Evolutionary conservation across 306 rosid species (phyloP), one percentile per base, ranked within the genome.

Genomic region (Astragalus membranaceus): DNA sequence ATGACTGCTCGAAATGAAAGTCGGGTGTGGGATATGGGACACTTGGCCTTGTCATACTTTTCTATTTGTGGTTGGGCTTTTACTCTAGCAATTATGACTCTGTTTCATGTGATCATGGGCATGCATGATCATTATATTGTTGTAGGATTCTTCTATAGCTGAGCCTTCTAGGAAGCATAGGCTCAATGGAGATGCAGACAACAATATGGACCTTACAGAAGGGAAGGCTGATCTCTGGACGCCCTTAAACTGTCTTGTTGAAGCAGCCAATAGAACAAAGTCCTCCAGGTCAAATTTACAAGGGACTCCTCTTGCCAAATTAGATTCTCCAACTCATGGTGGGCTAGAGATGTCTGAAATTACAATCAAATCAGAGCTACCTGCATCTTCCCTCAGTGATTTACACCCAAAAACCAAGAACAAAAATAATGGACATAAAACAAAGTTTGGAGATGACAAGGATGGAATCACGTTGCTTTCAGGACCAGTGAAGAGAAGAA

Each of bases 211-310:
- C 64, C 73, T 71, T 59, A 63, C 42, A 50, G 97, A 94, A 69
- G 97, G 95, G 44, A 94, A 94, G 82, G 87, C 72, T 41, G 99
- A 94, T 83, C 87, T 94, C 63, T 94, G 99, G 99, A 94, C 95
- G 10, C 99, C 99, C 7, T 88, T 94, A 82, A 88, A 88, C 85
- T 94, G 99, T 80, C 97, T 94, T 36, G 96, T 94, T 51, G 99
- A 94, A 83, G 97, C 92, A 50, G 99, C 99, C 54, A 94, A 94
- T 77, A 80, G 99, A 76, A 94, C 99, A 48, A 94, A 91, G 84
- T 86, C 92, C 42, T 91, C 91, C 4, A 94, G 88, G 81, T 78
- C 77, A 54, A 84, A 75, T 80, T 85, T 84, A 51, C 95, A 79
- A 64, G 96, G 84, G 76, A 50, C 16, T 30, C 54, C 84, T 43